Conservation (phyloP, 305 asterid species). For the Plantago rigida region DNA sequence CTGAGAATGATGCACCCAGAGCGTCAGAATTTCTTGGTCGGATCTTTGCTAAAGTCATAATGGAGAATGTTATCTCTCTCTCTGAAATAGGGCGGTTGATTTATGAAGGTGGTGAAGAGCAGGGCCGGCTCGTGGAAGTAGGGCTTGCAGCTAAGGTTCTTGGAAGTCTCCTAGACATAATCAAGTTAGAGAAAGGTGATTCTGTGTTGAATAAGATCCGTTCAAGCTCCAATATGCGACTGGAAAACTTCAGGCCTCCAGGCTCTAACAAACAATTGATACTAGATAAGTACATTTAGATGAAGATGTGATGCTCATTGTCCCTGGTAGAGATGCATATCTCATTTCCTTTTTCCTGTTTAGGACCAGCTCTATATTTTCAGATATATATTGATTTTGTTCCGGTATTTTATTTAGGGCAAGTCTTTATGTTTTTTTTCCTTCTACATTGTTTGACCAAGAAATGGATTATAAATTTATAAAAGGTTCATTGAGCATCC, state of each 20-base stretch:
- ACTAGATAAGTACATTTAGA: constrained; percentile 39
- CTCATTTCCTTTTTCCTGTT: constrained; percentile 8
- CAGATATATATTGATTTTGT: constrained; percentile 25
- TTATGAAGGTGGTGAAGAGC: constrained; percentile 46
- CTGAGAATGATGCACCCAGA: constrained; percentile 55
- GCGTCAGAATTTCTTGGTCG: constrained; percentile 52
- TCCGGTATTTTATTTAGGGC: constrained; percentile 22
- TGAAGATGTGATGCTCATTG: constrained; percentile 30
- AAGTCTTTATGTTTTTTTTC: constrained; percentile 9
- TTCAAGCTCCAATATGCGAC: constrained; percentile 37
- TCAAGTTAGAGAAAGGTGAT: constrained; percentile 57
- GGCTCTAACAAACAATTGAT: constrained; percentile 32
- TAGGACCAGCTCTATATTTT: constrained; percentile 22
- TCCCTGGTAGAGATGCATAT: constrained; percentile 26
- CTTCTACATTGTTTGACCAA: constrained; percentile 26
- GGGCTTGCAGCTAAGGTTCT: constrained; percentile 61
- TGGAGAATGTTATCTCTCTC: constrained; percentile 38
- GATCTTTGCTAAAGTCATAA: constrained; percentile 37
- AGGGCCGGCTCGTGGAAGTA: constrained; percentile 40
- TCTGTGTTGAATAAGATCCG: constrained; percentile 43
- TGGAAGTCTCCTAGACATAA: constrained; percentile 39
- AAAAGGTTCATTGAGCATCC: constrained; percentile 35
- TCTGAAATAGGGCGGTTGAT: constrained; percentile 39
- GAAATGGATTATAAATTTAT: constrained; percentile 27
- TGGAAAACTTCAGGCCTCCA: constrained; percentile 44